phyloP scores from a whole-genome alignment of 2,329 filamentous ascomycete species.

The Alternaria panax region DNA sequence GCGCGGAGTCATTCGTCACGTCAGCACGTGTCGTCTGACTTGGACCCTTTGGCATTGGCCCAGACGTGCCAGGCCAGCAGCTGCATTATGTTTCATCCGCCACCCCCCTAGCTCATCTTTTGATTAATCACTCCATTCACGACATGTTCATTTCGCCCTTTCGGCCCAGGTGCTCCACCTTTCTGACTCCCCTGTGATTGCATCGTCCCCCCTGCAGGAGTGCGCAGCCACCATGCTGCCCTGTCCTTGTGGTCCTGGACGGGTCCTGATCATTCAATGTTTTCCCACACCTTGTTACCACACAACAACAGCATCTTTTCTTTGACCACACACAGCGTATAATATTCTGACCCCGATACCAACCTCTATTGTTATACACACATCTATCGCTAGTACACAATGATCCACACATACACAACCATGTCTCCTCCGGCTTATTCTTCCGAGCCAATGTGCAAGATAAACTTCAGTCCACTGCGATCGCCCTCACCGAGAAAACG shows the following conservation, averaged over 20 bases:
- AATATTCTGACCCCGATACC: constrained; percentile 1
- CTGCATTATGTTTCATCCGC: constrained; percentile 20
- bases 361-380: constrained; percentile 12
- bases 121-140: constrained; percentile 19
- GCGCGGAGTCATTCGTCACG: constrained; percentile 17
- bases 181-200: constrained; percentile 26
- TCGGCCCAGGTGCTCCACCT: constrained; percentile 16
- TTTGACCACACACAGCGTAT: constrained; percentile 5
- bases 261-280: constrained; percentile 19
- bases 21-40: constrained; percentile 14
- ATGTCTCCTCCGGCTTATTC: constrained; percentile 20
- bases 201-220: constrained; percentile 29
- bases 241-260: constrained; percentile 24
- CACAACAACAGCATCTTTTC: constrained; percentile 12
- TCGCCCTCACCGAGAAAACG: constrained; percentile 19
- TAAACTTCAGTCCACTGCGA: constrained; percentile 31
- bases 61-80: constrained; percentile 9
- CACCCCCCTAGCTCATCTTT: constrained; percentile 6
- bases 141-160: constrained; percentile 23
- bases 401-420: constrained; percentile 29
- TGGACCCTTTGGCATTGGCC: constrained; percentile 9
- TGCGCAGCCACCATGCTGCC: constrained; percentile 12
- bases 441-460: constrained; percentile 26
- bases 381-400: constrained; percentile 14
- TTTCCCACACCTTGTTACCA: constrained; percentile 16